Evolutionary conservation across 768 basidiomycete genomes (phyloP), one percentile per base, ranked within the genome.

Genomic region (Amanita molliuscula): DNA sequence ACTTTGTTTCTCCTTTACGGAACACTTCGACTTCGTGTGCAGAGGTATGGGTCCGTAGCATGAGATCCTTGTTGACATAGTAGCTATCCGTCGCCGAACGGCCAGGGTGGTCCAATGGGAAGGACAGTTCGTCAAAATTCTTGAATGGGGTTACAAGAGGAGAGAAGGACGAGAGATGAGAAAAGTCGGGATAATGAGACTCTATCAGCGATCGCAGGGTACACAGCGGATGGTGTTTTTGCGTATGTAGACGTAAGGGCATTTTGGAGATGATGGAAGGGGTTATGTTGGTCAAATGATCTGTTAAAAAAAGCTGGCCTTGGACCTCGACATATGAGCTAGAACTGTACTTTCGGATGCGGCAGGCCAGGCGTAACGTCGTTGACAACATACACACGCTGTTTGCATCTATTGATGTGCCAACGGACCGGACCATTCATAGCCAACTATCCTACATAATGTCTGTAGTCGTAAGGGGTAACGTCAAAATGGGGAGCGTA

Each of bases 31-130:
- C 88, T 69, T 99, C 95, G 63, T 99, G 96, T 3, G 96, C 91
- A n/a, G 88, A 92, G 1, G 96, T 97, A 64, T 99, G 96, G 0
- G 96, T 98, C 36, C 96, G 84, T 33, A 99, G 79, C 90, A 99
- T 92, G 60, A 84, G 72, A 58, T 81, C 71, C 58, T 75, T 77
- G 70, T 98, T 98, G 61, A 96, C 73, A 67, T 99, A 99, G 73
- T 99, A 99, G 60, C 86, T 89, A 70, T 99, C 96, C 37, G 88
- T 89, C 40, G 81, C 72, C 20, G 86, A 75, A 53, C 96, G 81
- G 15, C 96, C 95, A 0, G 95, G 93, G 63, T 99, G 96, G 70
- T 97, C 93, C 11, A 69, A 59, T 0, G 95, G 84, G 68, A 99
- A 98, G 3, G 90, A 92, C 28, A 99, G 82, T 56, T 95, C 89